A percentile compares a stretch with the other conserved stretches of the same genome.
Evolutionary conservation across 129 eudicot species (phyloP).

Genomic region (Dittrichia graveolens): DNA sequence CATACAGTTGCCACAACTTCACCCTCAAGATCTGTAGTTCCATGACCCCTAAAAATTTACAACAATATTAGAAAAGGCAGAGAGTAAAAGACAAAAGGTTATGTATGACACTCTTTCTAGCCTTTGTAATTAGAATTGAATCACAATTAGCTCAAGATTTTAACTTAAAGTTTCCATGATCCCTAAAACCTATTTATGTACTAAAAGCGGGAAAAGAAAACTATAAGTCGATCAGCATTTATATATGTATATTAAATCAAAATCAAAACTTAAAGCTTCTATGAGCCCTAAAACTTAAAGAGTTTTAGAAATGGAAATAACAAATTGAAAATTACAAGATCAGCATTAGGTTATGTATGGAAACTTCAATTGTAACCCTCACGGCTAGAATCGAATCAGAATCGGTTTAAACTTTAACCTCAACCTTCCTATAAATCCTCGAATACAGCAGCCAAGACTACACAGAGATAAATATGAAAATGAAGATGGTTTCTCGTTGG

Average conservation of each 20-base stretch:
- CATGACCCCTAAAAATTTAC: slow-evolving; percentile 68
- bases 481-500: not conserved
- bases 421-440: not conserved
- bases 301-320: too few species aligned
- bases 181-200: too few species aligned
- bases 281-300: too few species aligned
- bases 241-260: too few species aligned
- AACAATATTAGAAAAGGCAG: not conserved
- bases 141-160: not conserved
- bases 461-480: not conserved
- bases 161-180: not conserved
- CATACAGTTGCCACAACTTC: slow-evolving; percentile 83
- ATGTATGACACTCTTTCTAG: not conserved
- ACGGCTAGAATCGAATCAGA: not conserved
- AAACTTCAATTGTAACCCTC: not conserved
- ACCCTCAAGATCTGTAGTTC: slow-evolving; percentile 75
- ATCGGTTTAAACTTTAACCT: not conserved
- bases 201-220: not conserved
- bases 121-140: not conserved
- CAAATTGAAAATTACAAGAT: too few species aligned
- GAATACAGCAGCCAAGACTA: not conserved
- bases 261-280: too few species aligned
- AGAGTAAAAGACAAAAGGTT: not conserved
- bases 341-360: too few species aligned
- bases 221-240: not conserved